A percentile compares a stretch with the other conserved stretches of the same genome.
These are phyloP conservation scores for Wickerhamomyces bisporus DNA, from an alignment of 805 yeast genomes.

Conservation along the genomic window DNA sequence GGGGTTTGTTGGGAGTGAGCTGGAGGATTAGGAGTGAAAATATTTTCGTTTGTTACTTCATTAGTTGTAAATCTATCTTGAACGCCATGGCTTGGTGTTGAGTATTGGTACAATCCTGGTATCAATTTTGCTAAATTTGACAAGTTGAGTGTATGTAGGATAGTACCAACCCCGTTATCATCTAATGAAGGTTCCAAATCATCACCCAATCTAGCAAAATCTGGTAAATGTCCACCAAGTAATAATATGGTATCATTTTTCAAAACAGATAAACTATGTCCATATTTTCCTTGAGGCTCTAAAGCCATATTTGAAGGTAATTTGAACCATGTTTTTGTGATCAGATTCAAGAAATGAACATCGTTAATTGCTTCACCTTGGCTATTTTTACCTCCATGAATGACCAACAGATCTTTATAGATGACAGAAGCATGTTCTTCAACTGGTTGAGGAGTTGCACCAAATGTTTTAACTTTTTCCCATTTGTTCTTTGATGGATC, in stretches of 20 bases:
- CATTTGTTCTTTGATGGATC: conserved; percentile 67
- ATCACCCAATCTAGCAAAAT: conserved; percentile 47
- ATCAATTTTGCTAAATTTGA: conserved; percentile 29
- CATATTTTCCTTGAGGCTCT: conserved; percentile 80
- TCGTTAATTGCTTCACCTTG: conserved; percentile 64
- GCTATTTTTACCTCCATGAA: conserved; percentile 84
- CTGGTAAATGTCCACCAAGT: conserved; percentile 89
- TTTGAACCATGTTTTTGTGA: conserved; percentile 67
- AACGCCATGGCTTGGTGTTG: conserved; percentile 28
- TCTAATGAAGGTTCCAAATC: conserved; percentile 49
- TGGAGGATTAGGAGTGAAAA: conserved; percentile 27
- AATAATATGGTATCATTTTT: conserved; percentile 65
- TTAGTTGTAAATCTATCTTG: conserved; percentile 19
- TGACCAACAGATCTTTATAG: conserved; percentile 70
- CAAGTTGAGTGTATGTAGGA: conserved; percentile 61
- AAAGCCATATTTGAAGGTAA: conserved; percentile 42
- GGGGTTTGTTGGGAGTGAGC: conserved; percentile 10
- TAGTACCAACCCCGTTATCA: conserved; percentile 52
- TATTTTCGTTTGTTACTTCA: conserved; percentile 11
- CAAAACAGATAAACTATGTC: conserved; percentile 78
- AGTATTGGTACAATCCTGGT: conserved; percentile 31
- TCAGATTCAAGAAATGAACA: conserved; percentile 71
- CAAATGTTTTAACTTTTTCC: conserved; percentile 66
- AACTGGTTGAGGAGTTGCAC: conserved; percentile 70
- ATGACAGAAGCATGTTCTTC: conserved; percentile 89